These are phyloP conservation scores for Dendrobium huoshanense DNA, from an alignment of 106 monocot genomes.

Conservation along the genomic window DNA sequence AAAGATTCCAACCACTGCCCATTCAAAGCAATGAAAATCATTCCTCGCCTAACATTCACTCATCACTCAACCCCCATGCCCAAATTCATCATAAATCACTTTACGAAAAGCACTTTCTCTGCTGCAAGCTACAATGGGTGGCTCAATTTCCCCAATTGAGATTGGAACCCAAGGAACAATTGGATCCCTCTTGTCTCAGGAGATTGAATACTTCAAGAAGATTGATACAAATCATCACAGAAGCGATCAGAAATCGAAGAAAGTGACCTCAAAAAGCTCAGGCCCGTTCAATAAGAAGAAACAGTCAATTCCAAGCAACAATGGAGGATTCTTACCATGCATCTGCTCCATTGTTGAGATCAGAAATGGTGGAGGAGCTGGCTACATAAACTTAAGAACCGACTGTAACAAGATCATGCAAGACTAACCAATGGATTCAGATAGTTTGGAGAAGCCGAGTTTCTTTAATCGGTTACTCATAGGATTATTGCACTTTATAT, in stretches of 20 bases:
- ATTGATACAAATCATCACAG: slow-evolving; percentile 5
- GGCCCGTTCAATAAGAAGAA: slow-evolving; percentile 4
- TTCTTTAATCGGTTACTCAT: slow-evolving; percentile 65
- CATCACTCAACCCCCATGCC: not conserved
- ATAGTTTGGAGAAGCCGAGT: slow-evolving; percentile 76
- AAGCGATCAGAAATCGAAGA: not conserved
- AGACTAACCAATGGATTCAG: slow-evolving; percentile 26
- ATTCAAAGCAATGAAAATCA: slow-evolving; percentile 3
- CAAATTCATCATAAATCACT: not conserved
- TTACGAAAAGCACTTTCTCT: not conserved
- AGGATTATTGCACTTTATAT: slow-evolving; percentile 64
- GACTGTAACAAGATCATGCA: slow-evolving; percentile 9
- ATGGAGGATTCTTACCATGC: not conserved
- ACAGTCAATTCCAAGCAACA: too few species aligned
- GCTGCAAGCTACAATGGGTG: not conserved
- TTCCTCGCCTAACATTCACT: not conserved
- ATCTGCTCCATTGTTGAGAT: slow-evolving; percentile 38
- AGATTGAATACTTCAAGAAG: slow-evolving; percentile 42
- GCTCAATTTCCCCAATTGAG: slow-evolving; percentile 26
- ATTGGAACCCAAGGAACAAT: slow-evolving; percentile 43
- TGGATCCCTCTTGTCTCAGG: slow-evolving; percentile 32
- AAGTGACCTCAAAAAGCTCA: not conserved
- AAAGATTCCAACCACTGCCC: not conserved
- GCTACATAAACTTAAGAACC: slow-evolving; percentile 7
- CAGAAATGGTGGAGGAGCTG: not conserved